Evolutionary conservation across 129 eudicot genomes (phyloP).

Genomic region (Scalesia atractyloides): DNA sequence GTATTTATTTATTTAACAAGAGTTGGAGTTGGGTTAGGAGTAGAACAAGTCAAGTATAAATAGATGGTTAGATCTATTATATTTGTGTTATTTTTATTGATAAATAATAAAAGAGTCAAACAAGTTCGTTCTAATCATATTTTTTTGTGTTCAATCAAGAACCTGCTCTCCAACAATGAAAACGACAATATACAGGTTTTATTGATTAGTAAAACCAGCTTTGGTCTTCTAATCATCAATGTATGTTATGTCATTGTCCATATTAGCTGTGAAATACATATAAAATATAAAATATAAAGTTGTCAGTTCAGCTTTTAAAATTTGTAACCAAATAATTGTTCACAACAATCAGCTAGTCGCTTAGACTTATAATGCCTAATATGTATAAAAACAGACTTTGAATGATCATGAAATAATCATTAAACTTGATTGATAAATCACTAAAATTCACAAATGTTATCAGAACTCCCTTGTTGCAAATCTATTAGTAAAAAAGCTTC

Average conservation of each 20-base stretch:
- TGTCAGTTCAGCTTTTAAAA: neutral
- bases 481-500: too few species aligned
- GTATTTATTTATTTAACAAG: too few species aligned
- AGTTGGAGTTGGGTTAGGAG: too few species aligned
- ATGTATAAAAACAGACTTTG: neutral
- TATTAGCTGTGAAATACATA: conserved; percentile 1
- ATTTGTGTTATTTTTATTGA: too few species aligned
- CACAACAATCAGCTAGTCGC: neutral
- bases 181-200: neutral
- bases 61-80: too few species aligned
- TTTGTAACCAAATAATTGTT: neutral
- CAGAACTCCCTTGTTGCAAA: too few species aligned
- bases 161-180: neutral
- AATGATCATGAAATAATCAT: neutral
- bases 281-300: neutral
- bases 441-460: neutral
- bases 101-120: too few species aligned
- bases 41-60: too few species aligned
- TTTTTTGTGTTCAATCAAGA: neutral
- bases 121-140: too few species aligned
- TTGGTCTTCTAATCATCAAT: neutral
- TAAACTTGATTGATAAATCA: neutral
- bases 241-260: conserved; percentile 3
- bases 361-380: neutral
- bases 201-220: neutral